Conservation (phyloP, 129 eudicot genomes). For the Logfia minima region DNA sequence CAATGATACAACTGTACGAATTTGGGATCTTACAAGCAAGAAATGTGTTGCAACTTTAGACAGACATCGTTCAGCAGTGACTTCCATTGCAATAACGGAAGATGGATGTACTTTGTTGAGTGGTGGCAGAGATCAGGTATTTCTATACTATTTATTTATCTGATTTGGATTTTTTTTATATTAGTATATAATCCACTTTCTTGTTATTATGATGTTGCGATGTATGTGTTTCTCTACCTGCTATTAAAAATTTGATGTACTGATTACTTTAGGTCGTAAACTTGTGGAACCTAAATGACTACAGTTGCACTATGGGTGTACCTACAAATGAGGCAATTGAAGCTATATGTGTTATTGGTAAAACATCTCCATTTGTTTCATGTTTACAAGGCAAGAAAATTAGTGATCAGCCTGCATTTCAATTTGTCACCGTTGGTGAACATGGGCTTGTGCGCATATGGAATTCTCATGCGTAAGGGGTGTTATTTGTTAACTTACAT, state of each 20-base stretch:
- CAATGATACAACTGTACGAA: conserved; percentile 73
- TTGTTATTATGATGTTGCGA: not conserved
- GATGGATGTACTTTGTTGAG: conserved; percentile 84
- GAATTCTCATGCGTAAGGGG: conserved; percentile 68
- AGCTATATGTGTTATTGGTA: conserved; percentile 53
- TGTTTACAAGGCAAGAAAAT: conserved; percentile 46
- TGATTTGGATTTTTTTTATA: not conserved
- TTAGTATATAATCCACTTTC: not conserved
- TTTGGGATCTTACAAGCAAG: conserved; percentile 83
- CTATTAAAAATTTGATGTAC: conserved; percentile 18
- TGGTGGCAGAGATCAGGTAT: conserved; percentile 92
- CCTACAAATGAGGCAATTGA: conserved; percentile 79
- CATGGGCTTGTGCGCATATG: conserved; percentile 89
- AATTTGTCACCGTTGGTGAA: conserved; percentile 84
- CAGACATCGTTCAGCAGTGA: conserved; percentile 77
- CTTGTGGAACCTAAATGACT: conserved; percentile 85
- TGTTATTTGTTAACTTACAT: not conserved
- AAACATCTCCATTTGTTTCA: conserved; percentile 48
- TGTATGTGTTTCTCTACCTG: not conserved
- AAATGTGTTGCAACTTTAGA: conserved; percentile 68
- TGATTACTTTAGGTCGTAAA: conserved; percentile 56
- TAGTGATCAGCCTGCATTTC: conserved; percentile 35
- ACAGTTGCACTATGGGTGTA: conserved; percentile 47
- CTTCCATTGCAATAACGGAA: conserved; percentile 79
- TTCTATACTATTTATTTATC: not conserved